These are phyloP conservation scores for Cutaneotrichosporon arboriforme DNA, from an alignment of 1,284 basidiomycete species.

Conservation along the genomic window DNA sequence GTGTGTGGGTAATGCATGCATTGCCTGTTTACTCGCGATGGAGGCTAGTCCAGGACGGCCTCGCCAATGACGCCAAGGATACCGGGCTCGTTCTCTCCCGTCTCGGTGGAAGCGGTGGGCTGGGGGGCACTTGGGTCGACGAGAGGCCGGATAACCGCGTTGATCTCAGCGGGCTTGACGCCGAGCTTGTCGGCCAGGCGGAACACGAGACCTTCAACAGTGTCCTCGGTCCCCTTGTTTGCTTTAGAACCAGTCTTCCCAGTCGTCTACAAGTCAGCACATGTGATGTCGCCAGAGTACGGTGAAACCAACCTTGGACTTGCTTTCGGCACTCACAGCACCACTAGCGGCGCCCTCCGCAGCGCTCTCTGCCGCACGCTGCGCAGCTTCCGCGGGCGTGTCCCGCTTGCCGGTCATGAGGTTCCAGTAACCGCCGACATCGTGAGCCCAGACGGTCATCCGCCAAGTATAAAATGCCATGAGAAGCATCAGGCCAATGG, in stretches of 20 bases:
- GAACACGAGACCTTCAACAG: constrained; percentile 43
- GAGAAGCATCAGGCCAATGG: constrained; percentile 33
- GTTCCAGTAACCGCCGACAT: constrained; percentile 47
- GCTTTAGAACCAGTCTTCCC: no score
- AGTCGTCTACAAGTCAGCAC: no score
- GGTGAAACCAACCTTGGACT: neutral
- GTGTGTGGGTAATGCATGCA: no score
- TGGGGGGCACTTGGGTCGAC: constrained; percentile 46
- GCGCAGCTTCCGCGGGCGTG: constrained; percentile 17
- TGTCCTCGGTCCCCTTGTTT: constrained; percentile 8
- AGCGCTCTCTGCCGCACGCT: neutral
- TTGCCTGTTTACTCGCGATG: no score
- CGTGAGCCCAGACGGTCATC: constrained; percentile 42
- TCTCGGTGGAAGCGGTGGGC: constrained; percentile 19
- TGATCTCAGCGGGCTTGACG: constrained; percentile 44
- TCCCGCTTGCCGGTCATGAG: constrained; percentile 38
- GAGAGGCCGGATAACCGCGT: constrained; percentile 42
- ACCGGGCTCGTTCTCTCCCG: constrained; percentile 24
- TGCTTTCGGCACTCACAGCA: neutral
- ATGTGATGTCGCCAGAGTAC: no score
- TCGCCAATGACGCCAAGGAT: constrained; percentile 42
- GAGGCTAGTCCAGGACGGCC: constrained; percentile 41
- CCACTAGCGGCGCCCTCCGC: neutral
- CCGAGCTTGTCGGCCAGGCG: constrained; percentile 43
- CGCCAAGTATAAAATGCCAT: constrained; percentile 45